These are phyloP conservation scores for Termitomyces sp. DNA, from an alignment of 768 basidiomycete genomes.

Conservation along the genomic window DNA sequence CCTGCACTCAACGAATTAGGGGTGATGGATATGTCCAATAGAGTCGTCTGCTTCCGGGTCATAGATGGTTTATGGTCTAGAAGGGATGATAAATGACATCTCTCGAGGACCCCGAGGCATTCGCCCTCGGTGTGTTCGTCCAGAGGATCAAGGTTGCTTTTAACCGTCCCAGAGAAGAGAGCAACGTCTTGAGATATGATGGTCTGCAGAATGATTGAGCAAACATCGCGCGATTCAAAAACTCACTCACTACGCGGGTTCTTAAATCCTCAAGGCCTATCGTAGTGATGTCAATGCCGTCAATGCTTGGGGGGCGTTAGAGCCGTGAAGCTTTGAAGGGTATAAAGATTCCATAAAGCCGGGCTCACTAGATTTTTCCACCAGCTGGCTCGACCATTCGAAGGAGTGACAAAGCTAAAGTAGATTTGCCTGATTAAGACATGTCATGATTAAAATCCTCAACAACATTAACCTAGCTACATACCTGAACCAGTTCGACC, in stretches of 20 bases:
- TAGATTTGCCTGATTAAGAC: conserved; percentile 47
- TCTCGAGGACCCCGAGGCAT: conserved; percentile 61
- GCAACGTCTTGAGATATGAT: conserved; percentile 77
- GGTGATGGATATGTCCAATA: conserved; percentile 63
- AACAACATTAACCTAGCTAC: conserved; percentile 4
- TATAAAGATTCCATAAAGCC: background rate
- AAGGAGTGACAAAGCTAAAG: conserved; percentile 55
- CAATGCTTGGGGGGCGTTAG: conserved; percentile 41
- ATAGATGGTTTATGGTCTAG: conserved; percentile 35
- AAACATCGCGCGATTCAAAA: background rate
- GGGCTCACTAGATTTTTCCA: conserved; percentile 56
- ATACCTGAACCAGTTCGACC: conserved; percentile 68
- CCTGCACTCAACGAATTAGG: conserved; percentile 72
- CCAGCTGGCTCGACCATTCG: conserved; percentile 59
- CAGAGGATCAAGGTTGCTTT: conserved; percentile 73
- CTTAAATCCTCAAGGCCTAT: conserved; percentile 70
- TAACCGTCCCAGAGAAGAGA: conserved; percentile 70
- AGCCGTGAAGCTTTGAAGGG: no score
- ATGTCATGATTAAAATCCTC: background rate
- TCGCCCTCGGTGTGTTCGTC: conserved; percentile 56
- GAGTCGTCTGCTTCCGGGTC: conserved; percentile 31
- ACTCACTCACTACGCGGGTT: conserved; percentile 49
- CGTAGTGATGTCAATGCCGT: conserved; percentile 65
- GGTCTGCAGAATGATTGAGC: conserved; percentile 39
- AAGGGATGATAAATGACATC: conserved; percentile 57